A percentile compares a stretch with the other conserved stretches of the same genome.
Conservation (phyloP, 75 land plant species). For the Pseudotsuga menziesii region DNA sequence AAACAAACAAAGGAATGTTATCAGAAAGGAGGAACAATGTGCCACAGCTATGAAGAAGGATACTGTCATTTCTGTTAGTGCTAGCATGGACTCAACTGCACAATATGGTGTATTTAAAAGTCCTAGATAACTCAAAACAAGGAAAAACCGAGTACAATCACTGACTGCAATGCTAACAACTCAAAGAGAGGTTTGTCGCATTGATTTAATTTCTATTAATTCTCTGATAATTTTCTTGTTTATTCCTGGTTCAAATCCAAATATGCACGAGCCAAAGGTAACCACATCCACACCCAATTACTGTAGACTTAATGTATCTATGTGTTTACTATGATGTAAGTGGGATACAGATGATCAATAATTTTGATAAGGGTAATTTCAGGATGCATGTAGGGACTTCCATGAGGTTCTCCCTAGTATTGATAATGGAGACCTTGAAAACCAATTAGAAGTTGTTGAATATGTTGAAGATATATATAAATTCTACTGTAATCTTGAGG, state of each 20-base stretch:
- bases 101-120: neutral
- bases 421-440: slow-evolving; percentile 60
- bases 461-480: slow-evolving; percentile 93
- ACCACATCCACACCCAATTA: neutral
- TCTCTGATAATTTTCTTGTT: no score
- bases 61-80: neutral
- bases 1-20: neutral
- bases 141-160: neutral
- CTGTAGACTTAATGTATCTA: neutral
- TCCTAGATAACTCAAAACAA: neutral
- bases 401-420: slow-evolving; percentile 48
- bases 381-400: slow-evolving; percentile 61
- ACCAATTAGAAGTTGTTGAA: slow-evolving; percentile 80
- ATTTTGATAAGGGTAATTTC: neutral
- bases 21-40: neutral
- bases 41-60: neutral
- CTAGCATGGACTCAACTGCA: neutral
- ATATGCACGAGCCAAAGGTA: no score
- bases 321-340: neutral
- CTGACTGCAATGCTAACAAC: slow-evolving; percentile 26
- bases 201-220: no score
- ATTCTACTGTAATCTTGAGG: slow-evolving; percentile 71
- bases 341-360: neutral
- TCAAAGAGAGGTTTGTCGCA: slow-evolving; percentile 49
- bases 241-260: no score